Evolutionary conservation across 306 rosid species (phyloP), one percentile per base, ranked within the genome.

Genomic region (Inga oerstediana): DNA sequence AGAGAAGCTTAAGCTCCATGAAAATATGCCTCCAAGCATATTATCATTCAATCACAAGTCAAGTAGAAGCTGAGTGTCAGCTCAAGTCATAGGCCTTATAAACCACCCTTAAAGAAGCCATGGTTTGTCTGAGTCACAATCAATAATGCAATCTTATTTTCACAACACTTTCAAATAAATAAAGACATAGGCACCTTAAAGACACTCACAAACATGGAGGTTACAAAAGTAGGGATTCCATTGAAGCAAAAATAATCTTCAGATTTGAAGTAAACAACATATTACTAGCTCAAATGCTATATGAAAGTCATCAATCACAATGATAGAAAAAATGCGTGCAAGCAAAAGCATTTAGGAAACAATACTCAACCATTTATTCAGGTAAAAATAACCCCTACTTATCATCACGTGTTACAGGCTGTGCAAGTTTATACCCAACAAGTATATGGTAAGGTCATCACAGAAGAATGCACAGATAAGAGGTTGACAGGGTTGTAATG

Each of bases 321-420:
- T 66, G 59, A 20, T 16, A 17, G 37, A 7, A 16, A 46, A 48
- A 69, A 24, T 78, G 5, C 12, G 41, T 7, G 48, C 48, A 78
- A 66, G 22, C 72, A 35, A 35, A 34, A 65, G 70, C 7, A 30
- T 65, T 65, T 8, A 5, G 39, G 20, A 65, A 32, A 30, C 39
- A 65, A 65, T 65, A 27, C 68, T 62, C 19, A 27, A 27, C 37
- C 43, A 59, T 8, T n/a, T 59, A 10, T 22, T 59, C 66, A 59
- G 66, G 66, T 10, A 65, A 65, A 65, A 67, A 16, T 4, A 62
- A 27, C 16, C 35, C 32, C 17, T 10, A 7, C 34, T 64, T 41
- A 46, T 78, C 37, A 46, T 78, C 73, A 78, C 35, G 35, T 44
- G 22, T 46, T 34, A 76, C 15, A 78, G 74, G 22, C 72, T 7